Percentiles rank a stretch among this genome's conserved stretches.
These are phyloP conservation scores for Lodderomyces orthopsilosis DNA, from an alignment of 1,139 yeast genomes.

Conservation along the genomic window DNA sequence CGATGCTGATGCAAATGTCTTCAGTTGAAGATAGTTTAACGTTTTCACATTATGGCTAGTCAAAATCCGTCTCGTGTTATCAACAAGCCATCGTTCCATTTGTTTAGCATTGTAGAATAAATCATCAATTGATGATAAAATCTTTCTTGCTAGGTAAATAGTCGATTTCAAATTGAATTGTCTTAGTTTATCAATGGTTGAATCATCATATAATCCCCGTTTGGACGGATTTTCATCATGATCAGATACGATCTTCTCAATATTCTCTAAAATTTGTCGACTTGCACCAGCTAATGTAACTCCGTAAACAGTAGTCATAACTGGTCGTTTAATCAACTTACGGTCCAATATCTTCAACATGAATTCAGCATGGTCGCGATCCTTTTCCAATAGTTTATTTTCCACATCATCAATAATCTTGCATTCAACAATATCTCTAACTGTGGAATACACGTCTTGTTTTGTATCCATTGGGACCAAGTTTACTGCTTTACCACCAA, in stretches of 20 bases:
- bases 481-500: conserved; percentile 42
- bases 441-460: conserved; percentile 38
- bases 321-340: conserved; percentile 42
- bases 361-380: conserved; percentile 15
- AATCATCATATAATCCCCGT: conserved; percentile 3
- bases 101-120: conserved; percentile 34
- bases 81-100: conserved; percentile 39
- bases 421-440: conserved; percentile 24
- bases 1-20: background rate
- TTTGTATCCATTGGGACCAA: conserved; percentile 22
- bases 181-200: conserved; percentile 6
- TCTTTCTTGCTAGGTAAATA: conserved; percentile 25
- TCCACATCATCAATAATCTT: conserved; percentile 18
- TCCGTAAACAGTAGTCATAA: conserved; percentile 50
- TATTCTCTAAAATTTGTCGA: conserved; percentile 28
- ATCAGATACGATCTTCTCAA: conserved; percentile 22
- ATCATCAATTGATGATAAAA: conserved; percentile 32
- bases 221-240: conserved; percentile 13
- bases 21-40: conserved; percentile 11
- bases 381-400: conserved; percentile 2
- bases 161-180: conserved; percentile 13
- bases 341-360: conserved; percentile 25
- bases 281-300: conserved; percentile 41
- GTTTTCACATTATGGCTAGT: conserved; percentile 26
- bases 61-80: conserved; percentile 29